phyloP scores from a whole-genome alignment of 208 protist species.

The Leptomonas pyrrhocoris region DNA sequence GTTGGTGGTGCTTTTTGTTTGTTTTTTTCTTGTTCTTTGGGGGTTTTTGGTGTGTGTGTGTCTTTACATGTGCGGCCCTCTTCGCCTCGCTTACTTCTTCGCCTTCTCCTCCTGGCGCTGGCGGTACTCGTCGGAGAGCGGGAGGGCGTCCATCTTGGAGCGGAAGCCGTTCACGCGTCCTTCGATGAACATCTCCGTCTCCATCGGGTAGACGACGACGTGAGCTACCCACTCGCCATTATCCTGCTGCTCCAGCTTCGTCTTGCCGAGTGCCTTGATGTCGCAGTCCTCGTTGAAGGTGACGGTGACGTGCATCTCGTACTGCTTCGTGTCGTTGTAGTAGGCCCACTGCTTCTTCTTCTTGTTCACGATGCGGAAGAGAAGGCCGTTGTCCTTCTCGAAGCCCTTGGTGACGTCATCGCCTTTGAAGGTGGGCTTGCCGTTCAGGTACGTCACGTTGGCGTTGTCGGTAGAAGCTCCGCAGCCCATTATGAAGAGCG shows the following conservation, averaged over 20 bases:
- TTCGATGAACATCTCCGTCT: constrained; percentile 88
- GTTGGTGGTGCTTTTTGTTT: neutral
- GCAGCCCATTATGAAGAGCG: constrained; percentile 73
- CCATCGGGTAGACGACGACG: constrained; percentile 68
- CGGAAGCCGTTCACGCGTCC: constrained; percentile 80
- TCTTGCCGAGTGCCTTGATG: constrained; percentile 79
- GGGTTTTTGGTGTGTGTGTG: constrained; percentile 16
- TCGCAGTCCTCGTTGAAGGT: constrained; percentile 78
- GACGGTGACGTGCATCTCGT: constrained; percentile 82
- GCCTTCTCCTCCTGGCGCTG: constrained; percentile 41
- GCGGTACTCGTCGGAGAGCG: constrained; percentile 64
- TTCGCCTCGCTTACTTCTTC: constrained; percentile 29
- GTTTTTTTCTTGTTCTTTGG: constrained; percentile 10
- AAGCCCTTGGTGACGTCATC: constrained; percentile 77
- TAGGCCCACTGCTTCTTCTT: constrained; percentile 85
- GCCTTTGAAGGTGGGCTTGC: constrained; percentile 70
- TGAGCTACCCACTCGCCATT: constrained; percentile 61
- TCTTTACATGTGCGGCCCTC: constrained; percentile 4
- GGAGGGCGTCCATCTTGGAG: constrained; percentile 79
- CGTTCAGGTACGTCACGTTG: constrained; percentile 63
- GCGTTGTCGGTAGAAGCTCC: constrained; percentile 50
- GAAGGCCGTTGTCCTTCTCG: constrained; percentile 78
- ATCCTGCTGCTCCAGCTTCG: constrained; percentile 58
- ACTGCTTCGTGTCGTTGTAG: constrained; percentile 89
- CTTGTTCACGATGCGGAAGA: constrained; percentile 85